A percentile compares a stretch with the other conserved stretches of the same genome.
Evolutionary conservation across 1,284 basidiomycete genomes (phyloP).

Genomic region (Cutaneotrichosporon daszewskae): DNA sequence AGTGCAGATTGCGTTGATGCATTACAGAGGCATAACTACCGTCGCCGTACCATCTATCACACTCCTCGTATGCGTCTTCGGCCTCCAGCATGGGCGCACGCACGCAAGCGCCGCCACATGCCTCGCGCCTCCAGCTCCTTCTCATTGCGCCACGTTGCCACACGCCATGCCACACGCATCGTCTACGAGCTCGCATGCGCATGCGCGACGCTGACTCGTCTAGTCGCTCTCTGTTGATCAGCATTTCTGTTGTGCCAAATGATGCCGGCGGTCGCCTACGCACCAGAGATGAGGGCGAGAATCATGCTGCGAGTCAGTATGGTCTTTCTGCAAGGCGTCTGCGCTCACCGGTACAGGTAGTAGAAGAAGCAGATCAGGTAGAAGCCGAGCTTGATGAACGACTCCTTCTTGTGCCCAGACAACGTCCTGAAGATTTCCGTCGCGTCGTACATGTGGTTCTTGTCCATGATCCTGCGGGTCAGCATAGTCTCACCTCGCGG

Average conservation of each 20-base stretch:
- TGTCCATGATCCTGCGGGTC: conserved; percentile 73
- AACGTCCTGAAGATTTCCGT: conserved; percentile 98
- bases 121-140: too few species aligned
- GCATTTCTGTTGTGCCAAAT: background rate
- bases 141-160: too few species aligned
- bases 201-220: background rate
- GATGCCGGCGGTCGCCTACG: conserved; percentile 8
- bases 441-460: conserved; percentile 97
- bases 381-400: conserved; percentile 92
- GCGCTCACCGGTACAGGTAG: conserved; percentile 82
- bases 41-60: too few species aligned
- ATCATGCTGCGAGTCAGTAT: conserved; percentile 64
- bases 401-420: conserved; percentile 91
- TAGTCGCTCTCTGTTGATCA: conserved; percentile 9
- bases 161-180: background rate
- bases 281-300: conserved; percentile 70
- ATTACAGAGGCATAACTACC: conserved; percentile 10
- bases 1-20: too few species aligned
- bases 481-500: background rate
- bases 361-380: conserved; percentile 94
- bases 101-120: too few species aligned
- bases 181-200: too few species aligned
- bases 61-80: too few species aligned
- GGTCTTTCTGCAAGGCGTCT: too few species aligned
- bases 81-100: too few species aligned